A percentile compares a stretch with the other conserved stretches of the same genome.
These are phyloP conservation scores for Entomophthora muscae DNA, from an alignment of 371 early-diverging fungal species.

Conservation along the genomic window DNA sequence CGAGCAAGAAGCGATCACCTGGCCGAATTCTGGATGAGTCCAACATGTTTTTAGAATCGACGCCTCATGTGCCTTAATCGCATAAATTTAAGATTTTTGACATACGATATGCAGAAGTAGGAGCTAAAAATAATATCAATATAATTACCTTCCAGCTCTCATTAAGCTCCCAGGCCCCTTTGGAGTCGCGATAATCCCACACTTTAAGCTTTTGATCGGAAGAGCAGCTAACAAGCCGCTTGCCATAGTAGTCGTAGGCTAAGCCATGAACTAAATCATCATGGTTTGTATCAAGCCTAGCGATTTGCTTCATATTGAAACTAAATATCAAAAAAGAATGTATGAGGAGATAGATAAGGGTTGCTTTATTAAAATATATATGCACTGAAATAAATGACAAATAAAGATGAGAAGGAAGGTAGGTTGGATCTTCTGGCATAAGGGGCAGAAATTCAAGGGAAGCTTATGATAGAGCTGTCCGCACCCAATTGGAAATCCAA, in stretches of 20 bases:
- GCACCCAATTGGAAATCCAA: too few relatives aligned
- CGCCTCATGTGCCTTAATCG: constrained; percentile 57
- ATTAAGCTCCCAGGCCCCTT: constrained; percentile 56
- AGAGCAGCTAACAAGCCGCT: constrained; percentile 68
- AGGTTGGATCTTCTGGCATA: too few relatives aligned
- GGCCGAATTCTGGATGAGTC: constrained; percentile 89
- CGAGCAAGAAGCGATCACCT: constrained; percentile 78
- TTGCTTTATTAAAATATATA: too few relatives aligned
- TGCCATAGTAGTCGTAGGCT: constrained; percentile 83
- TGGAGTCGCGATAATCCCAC: constrained; percentile 60
- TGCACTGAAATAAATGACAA: too few relatives aligned
- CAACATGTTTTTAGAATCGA: constrained; percentile 69
- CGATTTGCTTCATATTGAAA: neutral
- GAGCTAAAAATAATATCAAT: neutral
- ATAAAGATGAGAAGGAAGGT: too few relatives aligned
- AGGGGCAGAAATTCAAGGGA: too few relatives aligned
- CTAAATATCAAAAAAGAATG: too few relatives aligned
- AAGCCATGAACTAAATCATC: constrained; percentile 89
- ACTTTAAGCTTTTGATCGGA: constrained; percentile 87
- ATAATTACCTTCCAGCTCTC: constrained; percentile 57
- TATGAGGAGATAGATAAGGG: too few relatives aligned
- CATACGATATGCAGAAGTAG: too few relatives aligned
- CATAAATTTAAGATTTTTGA: constrained; percentile 1
- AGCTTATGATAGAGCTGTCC: too few relatives aligned
- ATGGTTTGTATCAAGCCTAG: constrained; percentile 23